Evolutionary conservation across 2,329 filamentous ascomycete species (phyloP), one percentile per base, ranked within the genome.

Genomic region (Microcyclospora pomicola): DNA sequence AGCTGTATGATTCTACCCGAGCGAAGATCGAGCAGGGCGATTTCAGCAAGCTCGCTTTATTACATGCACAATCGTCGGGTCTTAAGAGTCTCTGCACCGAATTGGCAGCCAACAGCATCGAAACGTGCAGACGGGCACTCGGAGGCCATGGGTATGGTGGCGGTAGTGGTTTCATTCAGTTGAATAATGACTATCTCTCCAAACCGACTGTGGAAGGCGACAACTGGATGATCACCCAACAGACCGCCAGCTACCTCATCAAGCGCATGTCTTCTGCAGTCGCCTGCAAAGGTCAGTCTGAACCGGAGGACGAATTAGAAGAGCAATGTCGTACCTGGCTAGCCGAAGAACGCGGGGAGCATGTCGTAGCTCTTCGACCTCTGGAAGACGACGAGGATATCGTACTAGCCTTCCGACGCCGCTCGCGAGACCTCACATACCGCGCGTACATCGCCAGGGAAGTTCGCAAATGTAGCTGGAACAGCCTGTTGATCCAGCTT

Each of bases 201-300:
- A 72, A 72, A 48, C 67, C 67, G 1, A 72, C 68, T 0, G 69
- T 73, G 2, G 68, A 73, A 44, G 69, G 69, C 2, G 69, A 72
- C 47, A 72, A 72, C 39, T 71, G 67, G 66, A 72, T 72, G 68
- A 71, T 72, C 31, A 71, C 66, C 0, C 68, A 72, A 41, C 68
- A 72, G 50, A 65, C 66, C 3, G 65, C 65, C 0, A 59, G 60
- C 15, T 67, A 66, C 41, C 49, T 72, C 15, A 68, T 72, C 51
- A 72, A 72, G 49, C 66, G 67, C 32, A 71, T 71, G 63, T 51
- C 59, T 19, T 49, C 56, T 19, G 61, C 61, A 3, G 58, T 61
- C 5, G 49, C 57, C 6, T 49, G 54, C 10, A 56, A 59, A n/a
- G 51, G 49, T 19, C 38, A 54, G 10, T 24, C 19, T 7, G 5